A percentile compares a stretch with the other conserved stretches of the same genome.
These are phyloP conservation scores for Spinellus fusiger DNA, from an alignment of 192 early-diverging fungal species.

Conservation along the genomic window DNA sequence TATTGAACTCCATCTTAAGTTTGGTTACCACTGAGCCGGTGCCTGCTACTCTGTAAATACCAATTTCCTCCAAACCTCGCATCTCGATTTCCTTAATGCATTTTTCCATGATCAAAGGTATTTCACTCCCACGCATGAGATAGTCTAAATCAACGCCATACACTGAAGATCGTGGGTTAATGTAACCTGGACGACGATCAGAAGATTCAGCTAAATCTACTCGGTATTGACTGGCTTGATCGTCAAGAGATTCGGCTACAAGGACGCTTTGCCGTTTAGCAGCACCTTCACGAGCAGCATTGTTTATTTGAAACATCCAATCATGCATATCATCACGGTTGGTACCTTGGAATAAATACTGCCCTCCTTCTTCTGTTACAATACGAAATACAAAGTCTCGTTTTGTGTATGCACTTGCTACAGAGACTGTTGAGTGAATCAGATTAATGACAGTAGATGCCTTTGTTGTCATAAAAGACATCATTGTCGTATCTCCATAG, in stretches of 20 bases:
- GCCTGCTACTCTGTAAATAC: slow-evolving; percentile 70
- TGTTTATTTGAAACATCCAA: slow-evolving; percentile 64
- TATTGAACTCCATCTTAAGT: slow-evolving; percentile 56
- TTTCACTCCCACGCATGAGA: slow-evolving; percentile 52
- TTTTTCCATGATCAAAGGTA: slow-evolving; percentile 60
- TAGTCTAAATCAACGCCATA: slow-evolving; percentile 58
- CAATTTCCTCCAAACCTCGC: slow-evolving; percentile 67
- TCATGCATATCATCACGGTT: slow-evolving; percentile 64
- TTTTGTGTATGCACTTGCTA: slow-evolving; percentile 59
- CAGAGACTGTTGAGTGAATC: slow-evolving; percentile 68
- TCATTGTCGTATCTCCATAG: background rate
- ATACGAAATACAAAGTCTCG: slow-evolving; percentile 74
- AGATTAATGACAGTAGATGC: slow-evolving; percentile 69
- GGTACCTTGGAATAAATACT: slow-evolving; percentile 65
- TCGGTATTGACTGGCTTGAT: background rate
- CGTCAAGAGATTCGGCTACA: slow-evolving; percentile 41
- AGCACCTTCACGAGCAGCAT: slow-evolving; percentile 64
- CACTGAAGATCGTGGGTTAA: slow-evolving; percentile 20
- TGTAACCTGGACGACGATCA: background rate
- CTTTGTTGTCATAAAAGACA: slow-evolving; percentile 29
- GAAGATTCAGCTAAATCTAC: background rate
- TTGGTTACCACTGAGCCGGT: slow-evolving; percentile 55
- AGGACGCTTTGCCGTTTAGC: slow-evolving; percentile 63
- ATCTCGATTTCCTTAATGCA: slow-evolving; percentile 68
- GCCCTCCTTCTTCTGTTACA: slow-evolving; percentile 74